Evolutionary conservation across 2,329 filamentous ascomycete genomes (phyloP).

Genomic region (Trichoderma simmonsii): DNA sequence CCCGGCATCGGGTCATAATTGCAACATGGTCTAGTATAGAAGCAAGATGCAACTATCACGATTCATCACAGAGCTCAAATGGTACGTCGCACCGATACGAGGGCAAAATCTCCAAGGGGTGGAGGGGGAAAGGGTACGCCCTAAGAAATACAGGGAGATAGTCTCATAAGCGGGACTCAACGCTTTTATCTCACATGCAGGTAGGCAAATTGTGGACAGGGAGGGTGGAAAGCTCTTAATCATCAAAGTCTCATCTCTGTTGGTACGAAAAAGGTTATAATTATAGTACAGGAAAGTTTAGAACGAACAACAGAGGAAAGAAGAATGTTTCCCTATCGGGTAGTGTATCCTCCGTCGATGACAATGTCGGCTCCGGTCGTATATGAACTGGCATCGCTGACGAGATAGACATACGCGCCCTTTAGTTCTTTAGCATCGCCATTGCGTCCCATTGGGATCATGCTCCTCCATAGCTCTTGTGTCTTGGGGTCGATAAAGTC

Average conservation of each 20-base stretch:
- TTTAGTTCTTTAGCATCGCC: conserved; percentile 68
- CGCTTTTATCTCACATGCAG: background rate
- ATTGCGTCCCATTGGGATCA: conserved; percentile 71
- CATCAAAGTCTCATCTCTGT: background rate
- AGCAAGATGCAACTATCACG: background rate
- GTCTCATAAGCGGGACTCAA: background rate
- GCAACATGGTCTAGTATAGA: background rate
- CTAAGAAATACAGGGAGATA: background rate
- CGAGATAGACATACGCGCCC: conserved; percentile 74
- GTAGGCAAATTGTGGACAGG: background rate
- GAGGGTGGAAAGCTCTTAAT: background rate
- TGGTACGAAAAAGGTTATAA: background rate
- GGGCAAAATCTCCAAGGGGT: background rate
- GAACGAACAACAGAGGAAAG: background rate
- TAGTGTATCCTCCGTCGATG: conserved; percentile 67
- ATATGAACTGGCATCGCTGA: conserved; percentile 71
- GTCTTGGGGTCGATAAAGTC: conserved; percentile 63
- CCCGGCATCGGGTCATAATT: background rate
- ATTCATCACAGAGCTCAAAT: background rate
- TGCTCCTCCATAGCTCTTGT: conserved; percentile 69
- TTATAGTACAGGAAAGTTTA: background rate
- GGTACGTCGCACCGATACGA: background rate
- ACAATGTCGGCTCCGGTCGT: conserved; percentile 69
- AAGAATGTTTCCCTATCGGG: conserved; percentile 31
- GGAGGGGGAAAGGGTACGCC: background rate